Percentiles rank a stretch among this genome's conserved stretches.
Evolutionary conservation across 139 green algal genomes (phyloP).

Genomic region (Marvania coccoides): DNA sequence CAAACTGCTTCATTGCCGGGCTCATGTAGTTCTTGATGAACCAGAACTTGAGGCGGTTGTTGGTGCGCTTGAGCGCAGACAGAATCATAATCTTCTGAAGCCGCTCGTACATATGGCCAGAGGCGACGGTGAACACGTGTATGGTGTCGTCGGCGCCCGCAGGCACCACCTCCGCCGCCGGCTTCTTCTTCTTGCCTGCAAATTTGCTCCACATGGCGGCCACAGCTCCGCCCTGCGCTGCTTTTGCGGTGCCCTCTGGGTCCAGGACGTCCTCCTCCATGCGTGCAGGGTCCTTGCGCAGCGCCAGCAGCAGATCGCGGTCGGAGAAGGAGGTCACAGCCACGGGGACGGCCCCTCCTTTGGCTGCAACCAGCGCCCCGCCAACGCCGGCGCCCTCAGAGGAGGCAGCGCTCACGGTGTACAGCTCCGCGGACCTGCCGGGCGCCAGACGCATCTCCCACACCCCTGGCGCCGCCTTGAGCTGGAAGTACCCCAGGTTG

Average conservation of each 20-base stretch:
- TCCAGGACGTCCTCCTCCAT: conserved; percentile 73
- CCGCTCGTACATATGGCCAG: conserved; percentile 97
- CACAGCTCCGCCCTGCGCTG: not conserved
- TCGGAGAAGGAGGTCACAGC: conserved; percentile 27
- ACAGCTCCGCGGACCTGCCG: conserved; percentile 23
- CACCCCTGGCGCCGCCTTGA: conserved; percentile 74
- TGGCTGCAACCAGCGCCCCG: too few species aligned
- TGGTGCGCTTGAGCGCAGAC: conserved; percentile 80
- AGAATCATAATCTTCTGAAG: conserved; percentile 99
- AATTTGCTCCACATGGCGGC: conserved; percentile 14
- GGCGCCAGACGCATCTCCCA: conserved; percentile 63
- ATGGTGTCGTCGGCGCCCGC: conserved; percentile 45
- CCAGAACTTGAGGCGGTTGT: conserved; percentile 92
- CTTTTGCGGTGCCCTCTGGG: not conserved
- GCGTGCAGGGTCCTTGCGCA: conserved; percentile 65
- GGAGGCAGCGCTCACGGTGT: conserved; percentile 8
- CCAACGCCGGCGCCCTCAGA: not conserved
- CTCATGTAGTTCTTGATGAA: conserved; percentile 99
- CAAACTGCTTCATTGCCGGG: conserved; percentile 66
- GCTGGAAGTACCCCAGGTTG: conserved; percentile 99
- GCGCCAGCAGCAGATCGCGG: conserved; percentile 61
- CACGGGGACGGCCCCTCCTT: conserved; percentile 10
- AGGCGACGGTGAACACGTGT: conserved; percentile 96
- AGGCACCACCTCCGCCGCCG: not conserved
- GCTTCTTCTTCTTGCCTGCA: not conserved